Percentiles rank a stretch among this genome's conserved stretches.
phyloP scores from a whole-genome alignment of 1,139 yeast genomes.

The Sporopachydermia cereana region DNA sequence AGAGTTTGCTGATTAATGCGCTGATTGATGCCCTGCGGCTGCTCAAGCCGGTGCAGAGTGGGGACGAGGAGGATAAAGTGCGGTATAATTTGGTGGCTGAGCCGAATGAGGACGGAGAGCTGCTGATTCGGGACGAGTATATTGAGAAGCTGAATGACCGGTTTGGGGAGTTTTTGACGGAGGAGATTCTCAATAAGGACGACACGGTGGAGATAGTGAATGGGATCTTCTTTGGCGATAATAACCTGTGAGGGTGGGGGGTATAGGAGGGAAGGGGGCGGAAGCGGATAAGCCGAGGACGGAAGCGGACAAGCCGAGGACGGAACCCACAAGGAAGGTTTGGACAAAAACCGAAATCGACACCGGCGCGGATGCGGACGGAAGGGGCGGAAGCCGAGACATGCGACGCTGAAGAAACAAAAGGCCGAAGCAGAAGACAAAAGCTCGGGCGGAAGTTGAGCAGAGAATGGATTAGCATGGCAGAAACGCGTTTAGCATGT shows the following conservation, averaged over 20 bases:
- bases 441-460: too few species aligned
- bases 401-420: too few species aligned
- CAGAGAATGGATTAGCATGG: too few species aligned
- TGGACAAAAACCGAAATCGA: too few species aligned
- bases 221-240: slow-evolving; percentile 74
- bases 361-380: too few species aligned
- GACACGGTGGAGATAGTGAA: slow-evolving; percentile 48
- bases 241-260: slow-evolving; percentile 6
- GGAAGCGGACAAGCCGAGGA: too few species aligned
- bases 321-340: too few species aligned
- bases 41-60: slow-evolving; percentile 17
- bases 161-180: slow-evolving; percentile 50
- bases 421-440: too few species aligned
- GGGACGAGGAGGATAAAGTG: slow-evolving; percentile 9
- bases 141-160: slow-evolving; percentile 38
- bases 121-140: slow-evolving; percentile 23
- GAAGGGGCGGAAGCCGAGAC: too few species aligned
- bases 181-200: slow-evolving; percentile 34
- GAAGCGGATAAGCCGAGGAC: too few species aligned
- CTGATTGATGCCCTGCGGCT: slow-evolving; percentile 21
- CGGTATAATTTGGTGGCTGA: slow-evolving; percentile 8
- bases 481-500: too few species aligned
- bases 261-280: too few species aligned
- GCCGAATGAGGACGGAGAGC: slow-evolving; percentile 12
- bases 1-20: slow-evolving; percentile 17